Conservation (phyloP, 164 flowering plant genomes). For the Berberis thunbergii region DNA sequence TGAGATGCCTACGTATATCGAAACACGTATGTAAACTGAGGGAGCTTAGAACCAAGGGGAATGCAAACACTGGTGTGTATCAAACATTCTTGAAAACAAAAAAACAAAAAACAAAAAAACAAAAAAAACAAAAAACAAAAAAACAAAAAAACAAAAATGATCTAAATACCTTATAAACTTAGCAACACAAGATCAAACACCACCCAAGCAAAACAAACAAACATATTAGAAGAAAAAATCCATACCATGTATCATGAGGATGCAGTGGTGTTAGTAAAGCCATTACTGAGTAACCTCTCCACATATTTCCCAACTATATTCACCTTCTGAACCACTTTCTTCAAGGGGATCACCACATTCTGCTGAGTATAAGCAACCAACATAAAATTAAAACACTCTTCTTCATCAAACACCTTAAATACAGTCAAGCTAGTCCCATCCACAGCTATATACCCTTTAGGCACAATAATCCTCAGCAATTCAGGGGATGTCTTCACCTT, state of each 20-base stretch:
- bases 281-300: slow-evolving; percentile 65
- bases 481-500: slow-evolving; percentile 56
- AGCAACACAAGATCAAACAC: no score
- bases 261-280: slow-evolving; percentile 31
- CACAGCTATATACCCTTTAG: slow-evolving; percentile 80
- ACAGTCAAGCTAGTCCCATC: slow-evolving; percentile 98
- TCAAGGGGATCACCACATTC: slow-evolving; percentile 75
- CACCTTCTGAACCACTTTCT: slow-evolving; percentile 82
- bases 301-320: slow-evolving; percentile 93
- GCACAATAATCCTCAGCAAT: slow-evolving; percentile 64
- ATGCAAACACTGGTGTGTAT: no score
- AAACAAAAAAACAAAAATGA: no score
- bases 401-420: slow-evolving; percentile 74
- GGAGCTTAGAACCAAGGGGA: no score
- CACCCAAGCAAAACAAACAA: no score
- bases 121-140: no score
- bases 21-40: no score
- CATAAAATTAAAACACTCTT: slow-evolving; percentile 76
- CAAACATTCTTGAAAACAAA: no score
- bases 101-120: no score
- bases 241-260: slow-evolving; percentile 14
- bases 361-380: slow-evolving; percentile 86
- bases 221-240: no score
- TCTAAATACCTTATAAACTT: no score
- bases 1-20: no score